Percentiles rank a stretch among this genome's conserved stretches.
Conservation (phyloP, 768 basidiomycete species). For the Asterophora lycoperdoides region DNA sequence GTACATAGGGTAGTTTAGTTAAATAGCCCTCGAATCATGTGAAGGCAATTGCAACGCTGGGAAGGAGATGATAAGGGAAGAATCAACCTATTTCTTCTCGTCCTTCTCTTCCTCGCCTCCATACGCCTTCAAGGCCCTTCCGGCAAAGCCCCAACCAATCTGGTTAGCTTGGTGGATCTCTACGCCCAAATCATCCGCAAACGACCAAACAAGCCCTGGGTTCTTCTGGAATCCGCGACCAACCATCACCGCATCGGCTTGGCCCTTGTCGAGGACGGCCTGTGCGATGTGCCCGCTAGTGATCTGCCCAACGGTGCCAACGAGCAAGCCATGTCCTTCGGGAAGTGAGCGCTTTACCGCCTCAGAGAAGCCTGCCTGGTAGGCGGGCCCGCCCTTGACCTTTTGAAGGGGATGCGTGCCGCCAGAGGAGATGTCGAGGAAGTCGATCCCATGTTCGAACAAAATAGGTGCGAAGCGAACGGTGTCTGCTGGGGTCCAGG, state of each 20-base stretch:
- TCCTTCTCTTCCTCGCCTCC: conserved; percentile 2
- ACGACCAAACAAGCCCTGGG: conserved; percentile 47
- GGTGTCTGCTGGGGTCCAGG: conserved; percentile 70
- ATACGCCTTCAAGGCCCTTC: conserved; percentile 25
- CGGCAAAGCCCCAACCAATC: conserved; percentile 51
- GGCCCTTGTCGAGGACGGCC: conserved; percentile 48
- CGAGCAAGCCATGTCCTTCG: conserved; percentile 34
- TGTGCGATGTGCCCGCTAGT: conserved; percentile 53
- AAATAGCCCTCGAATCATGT: no score
- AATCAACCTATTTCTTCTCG: background rate
- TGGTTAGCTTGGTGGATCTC: conserved; percentile 43
- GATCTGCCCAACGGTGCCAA: conserved; percentile 53
- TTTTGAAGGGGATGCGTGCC: conserved; percentile 48
- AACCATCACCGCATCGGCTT: conserved; percentile 56
- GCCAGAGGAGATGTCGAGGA: conserved; percentile 69
- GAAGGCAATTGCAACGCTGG: no score
- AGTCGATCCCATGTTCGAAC: conserved; percentile 62
- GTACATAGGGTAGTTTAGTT: no score
- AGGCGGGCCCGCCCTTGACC: conserved; percentile 33
- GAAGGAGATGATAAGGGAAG: no score
- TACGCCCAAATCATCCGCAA: conserved; percentile 55
- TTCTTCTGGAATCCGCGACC: conserved; percentile 59
- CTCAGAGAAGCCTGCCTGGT: conserved; percentile 54
- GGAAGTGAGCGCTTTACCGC: conserved; percentile 44
- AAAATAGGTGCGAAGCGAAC: conserved; percentile 56